A percentile compares a stretch with the other conserved stretches of the same genome.
phyloP scores from a whole-genome alignment of 192 early-diverging fungal species.

The Allomyces macrogynus region DNA sequence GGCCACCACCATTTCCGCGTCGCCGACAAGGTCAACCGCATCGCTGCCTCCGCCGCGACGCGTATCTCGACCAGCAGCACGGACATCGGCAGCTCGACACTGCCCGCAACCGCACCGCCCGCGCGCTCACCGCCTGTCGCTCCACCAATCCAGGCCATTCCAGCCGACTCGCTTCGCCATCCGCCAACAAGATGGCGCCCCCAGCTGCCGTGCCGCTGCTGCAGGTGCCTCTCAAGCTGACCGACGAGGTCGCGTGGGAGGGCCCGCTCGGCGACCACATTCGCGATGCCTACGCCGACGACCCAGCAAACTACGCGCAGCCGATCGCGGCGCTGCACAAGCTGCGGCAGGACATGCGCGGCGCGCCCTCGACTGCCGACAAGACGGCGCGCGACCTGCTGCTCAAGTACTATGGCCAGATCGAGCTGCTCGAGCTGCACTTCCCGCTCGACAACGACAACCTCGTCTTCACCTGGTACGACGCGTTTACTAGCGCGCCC shows the following conservation, averaged over 20 bases:
- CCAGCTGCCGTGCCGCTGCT: conserved; percentile 4
- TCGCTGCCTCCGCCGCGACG: too few relatives aligned
- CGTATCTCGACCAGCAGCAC: too few relatives aligned
- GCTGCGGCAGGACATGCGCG: conserved; percentile 84
- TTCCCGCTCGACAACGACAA: conserved; percentile 85
- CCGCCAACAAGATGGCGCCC: too few relatives aligned
- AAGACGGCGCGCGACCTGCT: conserved; percentile 78
- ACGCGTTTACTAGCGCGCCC: conserved; percentile 61
- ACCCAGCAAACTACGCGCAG: conserved; percentile 69
- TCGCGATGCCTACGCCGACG: conserved; percentile 62
- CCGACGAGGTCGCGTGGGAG: conserved; percentile 82
- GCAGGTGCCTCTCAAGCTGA: conserved; percentile 54
- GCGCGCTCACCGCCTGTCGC: too few relatives aligned
- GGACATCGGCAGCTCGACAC: too few relatives aligned
- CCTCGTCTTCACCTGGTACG: conserved; percentile 78
- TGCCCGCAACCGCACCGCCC: too few relatives aligned
- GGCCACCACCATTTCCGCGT: too few relatives aligned
- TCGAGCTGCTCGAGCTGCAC: conserved; percentile 79
- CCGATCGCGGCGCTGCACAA: conserved; percentile 74
- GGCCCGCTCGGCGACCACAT: conserved; percentile 71
- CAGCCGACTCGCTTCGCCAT: too few relatives aligned
- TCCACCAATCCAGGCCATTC: too few relatives aligned
- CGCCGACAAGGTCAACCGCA: too few relatives aligned
- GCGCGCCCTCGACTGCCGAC: conserved; percentile 49
- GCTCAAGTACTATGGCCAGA: conserved; percentile 89